phyloP scores from a whole-genome alignment of 805 yeast genomes.

The Pichia insulana region DNA sequence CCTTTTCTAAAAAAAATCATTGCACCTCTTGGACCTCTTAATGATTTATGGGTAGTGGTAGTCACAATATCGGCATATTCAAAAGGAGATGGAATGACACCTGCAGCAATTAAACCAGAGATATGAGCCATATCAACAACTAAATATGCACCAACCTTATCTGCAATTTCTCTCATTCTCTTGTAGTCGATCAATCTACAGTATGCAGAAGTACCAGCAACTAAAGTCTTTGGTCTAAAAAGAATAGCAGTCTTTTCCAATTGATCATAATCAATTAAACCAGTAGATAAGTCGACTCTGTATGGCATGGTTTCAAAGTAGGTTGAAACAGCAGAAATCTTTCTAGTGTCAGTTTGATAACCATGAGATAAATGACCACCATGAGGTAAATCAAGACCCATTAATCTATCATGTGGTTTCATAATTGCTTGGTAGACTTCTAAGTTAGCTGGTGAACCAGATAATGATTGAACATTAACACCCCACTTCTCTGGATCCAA shows the following conservation, averaged over 20 bases:
- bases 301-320: constrained; percentile 99
- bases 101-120: constrained; percentile 92
- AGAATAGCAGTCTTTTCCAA: constrained; percentile 83
- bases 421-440: constrained; percentile 93
- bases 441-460: constrained; percentile 97
- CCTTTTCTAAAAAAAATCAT: constrained; percentile 99
- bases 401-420: constrained; percentile 92
- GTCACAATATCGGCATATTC: constrained; percentile 97
- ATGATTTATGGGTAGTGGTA: constrained; percentile 96
- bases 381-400: constrained; percentile 97
- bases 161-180: constrained; percentile 94
- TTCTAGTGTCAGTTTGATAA: constrained; percentile 87
- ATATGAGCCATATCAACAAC: constrained; percentile 98
- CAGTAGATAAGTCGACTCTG: constrained; percentile 86
- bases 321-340: constrained; percentile 91
- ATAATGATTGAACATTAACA: constrained; percentile 91
- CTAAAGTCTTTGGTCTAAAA: constrained; percentile 92
- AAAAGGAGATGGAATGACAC: constrained; percentile 92
- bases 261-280: constrained; percentile 92
- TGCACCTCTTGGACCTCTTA: constrained; percentile 99
- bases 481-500: constrained; percentile 87
- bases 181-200: constrained; percentile 93
- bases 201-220: constrained; percentile 98
- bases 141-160: constrained; percentile 93
- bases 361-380: constrained; percentile 99